A percentile compares a stretch with the other conserved stretches of the same genome.
Conservation (phyloP, 2,329 filamentous ascomycete genomes). For the Fusarium nygamai region DNA sequence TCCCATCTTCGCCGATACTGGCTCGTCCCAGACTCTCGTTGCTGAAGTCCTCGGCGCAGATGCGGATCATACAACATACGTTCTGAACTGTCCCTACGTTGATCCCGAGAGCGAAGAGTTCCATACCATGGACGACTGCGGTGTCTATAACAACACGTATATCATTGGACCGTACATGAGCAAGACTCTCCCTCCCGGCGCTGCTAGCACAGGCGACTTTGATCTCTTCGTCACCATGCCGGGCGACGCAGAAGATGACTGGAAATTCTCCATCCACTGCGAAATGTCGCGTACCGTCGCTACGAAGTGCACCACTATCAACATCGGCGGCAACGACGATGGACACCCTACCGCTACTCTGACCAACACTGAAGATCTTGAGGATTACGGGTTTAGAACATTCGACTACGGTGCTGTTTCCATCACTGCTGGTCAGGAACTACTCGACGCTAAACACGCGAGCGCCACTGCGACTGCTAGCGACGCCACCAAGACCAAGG, state of each 20-base stretch:
- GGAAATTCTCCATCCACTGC: slow-evolving; percentile 12
- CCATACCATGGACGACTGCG: neutral
- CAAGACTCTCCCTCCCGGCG: slow-evolving; percentile 4
- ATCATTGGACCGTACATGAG: slow-evolving; percentile 9
- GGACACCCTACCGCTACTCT: neutral
- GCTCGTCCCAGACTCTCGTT: neutral
- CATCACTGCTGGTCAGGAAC: slow-evolving; percentile 9
- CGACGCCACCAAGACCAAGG: neutral
- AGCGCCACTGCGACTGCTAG: neutral
- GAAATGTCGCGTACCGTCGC: slow-evolving; percentile 9
- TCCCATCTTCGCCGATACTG: neutral
- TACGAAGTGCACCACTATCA: neutral
- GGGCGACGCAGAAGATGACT: neutral
- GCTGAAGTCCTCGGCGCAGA: slow-evolving; percentile 16
- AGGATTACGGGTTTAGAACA: neutral
- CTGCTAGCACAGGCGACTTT: slow-evolving; percentile 7
- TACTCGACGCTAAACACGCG: slow-evolving; percentile 16
- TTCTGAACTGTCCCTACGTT: slow-evolving; percentile 14
- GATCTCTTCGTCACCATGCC: slow-evolving; percentile 14
- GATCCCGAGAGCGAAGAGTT: neutral
- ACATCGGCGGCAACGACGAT: slow-evolving; percentile 9
- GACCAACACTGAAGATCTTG: neutral
- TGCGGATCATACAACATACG: slow-evolving; percentile 7
- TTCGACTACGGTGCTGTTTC: neutral
- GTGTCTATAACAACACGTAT: slow-evolving; percentile 8